Conservation (phyloP, 2,329 filamentous ascomycete genomes). For the Nigrograna mackinnonii region DNA sequence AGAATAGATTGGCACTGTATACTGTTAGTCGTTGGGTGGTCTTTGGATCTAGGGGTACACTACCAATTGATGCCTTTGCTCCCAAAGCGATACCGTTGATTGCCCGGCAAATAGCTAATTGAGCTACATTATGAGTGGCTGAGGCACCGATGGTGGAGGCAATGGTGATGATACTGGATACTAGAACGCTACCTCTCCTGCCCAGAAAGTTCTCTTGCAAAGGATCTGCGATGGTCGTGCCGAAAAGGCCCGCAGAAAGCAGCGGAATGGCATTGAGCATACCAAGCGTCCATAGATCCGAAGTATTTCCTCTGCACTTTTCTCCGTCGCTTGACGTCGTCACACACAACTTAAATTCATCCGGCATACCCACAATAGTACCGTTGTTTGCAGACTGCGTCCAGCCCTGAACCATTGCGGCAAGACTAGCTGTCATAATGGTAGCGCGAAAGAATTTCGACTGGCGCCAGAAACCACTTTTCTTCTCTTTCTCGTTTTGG, state of each 20-base stretch:
- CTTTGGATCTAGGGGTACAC: not conserved
- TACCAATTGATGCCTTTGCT: slow-evolving; percentile 23
- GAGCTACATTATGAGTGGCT: slow-evolving; percentile 14
- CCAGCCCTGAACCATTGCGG: slow-evolving; percentile 23
- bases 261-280: slow-evolving; percentile 24
- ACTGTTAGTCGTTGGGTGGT: not conserved
- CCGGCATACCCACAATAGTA: slow-evolving; percentile 19
- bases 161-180: slow-evolving; percentile 19
- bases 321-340: not conserved
- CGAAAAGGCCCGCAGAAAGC: slow-evolving; percentile 21
- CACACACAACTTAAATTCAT: slow-evolving; percentile 16
- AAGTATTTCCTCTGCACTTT: slow-evolving; percentile 9
- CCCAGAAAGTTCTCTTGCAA: slow-evolving; percentile 22
- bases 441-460: slow-evolving; percentile 25
- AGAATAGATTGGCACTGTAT: slow-evolving; percentile 20
- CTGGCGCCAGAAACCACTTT: slow-evolving; percentile 22
- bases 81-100: slow-evolving; percentile 23
- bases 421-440: slow-evolving; percentile 21
- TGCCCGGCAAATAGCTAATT: slow-evolving; percentile 20
- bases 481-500: slow-evolving; percentile 9
- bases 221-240: slow-evolving; percentile 21
- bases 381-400: slow-evolving; percentile 22
- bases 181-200: slow-evolving; percentile 19
- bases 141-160: slow-evolving; percentile 24
- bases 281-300: slow-evolving; percentile 20